phyloP scores from a whole-genome alignment of 768 basidiomycete genomes.

The Dioszegia aurantiaca region DNA sequence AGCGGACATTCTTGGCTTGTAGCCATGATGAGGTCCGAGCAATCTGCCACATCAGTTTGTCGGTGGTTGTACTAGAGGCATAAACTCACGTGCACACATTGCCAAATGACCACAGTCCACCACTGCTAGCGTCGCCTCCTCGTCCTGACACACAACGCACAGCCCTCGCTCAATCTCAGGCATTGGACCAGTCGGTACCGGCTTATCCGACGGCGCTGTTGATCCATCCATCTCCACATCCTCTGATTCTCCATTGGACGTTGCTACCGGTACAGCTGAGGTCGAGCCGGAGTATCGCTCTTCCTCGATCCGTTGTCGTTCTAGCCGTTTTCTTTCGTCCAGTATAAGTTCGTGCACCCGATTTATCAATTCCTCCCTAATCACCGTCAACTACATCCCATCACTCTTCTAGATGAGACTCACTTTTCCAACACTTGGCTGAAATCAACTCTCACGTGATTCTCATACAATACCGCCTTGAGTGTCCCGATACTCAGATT shows the following conservation, averaged over 20 bases:
- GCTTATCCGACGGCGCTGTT: background rate
- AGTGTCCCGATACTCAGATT: constrained; percentile 67
- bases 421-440: constrained; percentile 74
- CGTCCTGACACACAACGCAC: constrained; percentile 90
- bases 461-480: constrained; percentile 74
- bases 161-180: constrained; percentile 60
- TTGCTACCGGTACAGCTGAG: background rate
- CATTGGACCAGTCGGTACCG: constrained; percentile 48
- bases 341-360: constrained; percentile 44
- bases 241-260: background rate
- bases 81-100: constrained; percentile 44
- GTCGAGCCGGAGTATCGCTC: constrained; percentile 21
- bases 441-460: constrained; percentile 63
- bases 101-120: constrained; percentile 77
- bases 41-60: constrained; percentile 25
- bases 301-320: constrained; percentile 42
- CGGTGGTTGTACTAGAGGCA: background rate
- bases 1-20: constrained; percentile 84
- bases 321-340: constrained; percentile 49
- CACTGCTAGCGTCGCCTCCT: constrained; percentile 87
- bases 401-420: constrained; percentile 11
- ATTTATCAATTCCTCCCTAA: constrained; percentile 42
- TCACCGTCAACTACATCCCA: background rate
- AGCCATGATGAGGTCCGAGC: constrained; percentile 52
- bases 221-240: background rate